These are phyloP conservation scores for Danielia oregonensis DNA, from an alignment of 805 yeast genomes.

Conservation along the genomic window DNA sequence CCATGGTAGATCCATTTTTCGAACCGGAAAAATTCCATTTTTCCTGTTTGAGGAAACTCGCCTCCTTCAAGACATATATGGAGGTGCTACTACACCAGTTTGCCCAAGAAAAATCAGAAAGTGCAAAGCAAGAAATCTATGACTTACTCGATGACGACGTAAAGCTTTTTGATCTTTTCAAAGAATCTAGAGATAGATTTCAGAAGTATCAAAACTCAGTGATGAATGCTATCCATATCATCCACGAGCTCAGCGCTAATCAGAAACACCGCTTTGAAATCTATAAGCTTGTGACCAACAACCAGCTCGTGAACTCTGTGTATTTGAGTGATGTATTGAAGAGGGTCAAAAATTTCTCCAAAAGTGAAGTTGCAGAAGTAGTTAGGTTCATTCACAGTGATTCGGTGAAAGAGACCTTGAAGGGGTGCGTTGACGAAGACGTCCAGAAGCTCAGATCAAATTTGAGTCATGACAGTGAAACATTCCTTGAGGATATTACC, in stretches of 20 bases:
- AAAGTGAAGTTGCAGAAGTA: constrained; percentile 2
- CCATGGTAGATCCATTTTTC: constrained; percentile 15
- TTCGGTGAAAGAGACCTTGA: constrained; percentile 4
- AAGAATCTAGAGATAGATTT: constrained; percentile 17
- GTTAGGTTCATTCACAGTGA: constrained; percentile 7
- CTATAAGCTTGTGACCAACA: constrained; percentile 28
- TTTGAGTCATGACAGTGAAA: background rate
- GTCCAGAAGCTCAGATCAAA: constrained; percentile 2
- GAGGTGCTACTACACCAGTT: constrained; percentile 19
- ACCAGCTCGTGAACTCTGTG: constrained; percentile 24
- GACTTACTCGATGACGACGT: constrained; percentile 15
- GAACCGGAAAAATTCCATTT: constrained; percentile 13
- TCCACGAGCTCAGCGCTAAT: constrained; percentile 17
- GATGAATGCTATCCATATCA: constrained; percentile 23
- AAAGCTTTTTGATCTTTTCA: constrained; percentile 12
- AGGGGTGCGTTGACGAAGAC: constrained; percentile 8
- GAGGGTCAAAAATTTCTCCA: constrained; percentile 4
- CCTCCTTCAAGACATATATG: constrained; percentile 33
- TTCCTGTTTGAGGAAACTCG: constrained; percentile 28
- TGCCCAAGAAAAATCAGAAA: constrained; percentile 4
- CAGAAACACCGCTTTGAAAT: constrained; percentile 26
- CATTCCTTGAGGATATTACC: constrained; percentile 8
- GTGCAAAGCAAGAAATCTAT: constrained; percentile 8
- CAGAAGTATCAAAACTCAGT: constrained; percentile 23
- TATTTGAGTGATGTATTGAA: constrained; percentile 21